Conservation (phyloP, 2,329 filamentous ascomycete genomes). For the Bimuria novae-zelandiae region DNA sequence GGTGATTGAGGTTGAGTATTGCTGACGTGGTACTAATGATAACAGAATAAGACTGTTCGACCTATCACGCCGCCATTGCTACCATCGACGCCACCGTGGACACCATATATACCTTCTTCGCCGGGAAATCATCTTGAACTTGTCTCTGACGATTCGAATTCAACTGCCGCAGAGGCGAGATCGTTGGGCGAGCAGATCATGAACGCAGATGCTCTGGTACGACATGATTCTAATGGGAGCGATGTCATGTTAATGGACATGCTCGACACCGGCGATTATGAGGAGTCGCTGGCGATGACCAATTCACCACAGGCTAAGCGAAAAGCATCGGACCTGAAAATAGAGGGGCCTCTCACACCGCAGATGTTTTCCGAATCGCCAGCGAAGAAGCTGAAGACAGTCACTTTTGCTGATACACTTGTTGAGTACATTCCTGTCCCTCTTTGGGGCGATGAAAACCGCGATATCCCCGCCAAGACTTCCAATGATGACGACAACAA, state of each 20-base stretch:
- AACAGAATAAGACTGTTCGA: conserved; percentile 32
- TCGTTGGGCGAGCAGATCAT: conserved; percentile 41
- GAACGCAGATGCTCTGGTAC: conserved; percentile 39
- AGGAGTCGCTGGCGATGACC: conserved; percentile 19
- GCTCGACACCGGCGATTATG: conserved; percentile 25
- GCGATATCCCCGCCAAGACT: conserved; percentile 12
- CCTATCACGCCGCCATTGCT: conserved; percentile 55
- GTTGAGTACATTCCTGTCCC: conserved; percentile 41
- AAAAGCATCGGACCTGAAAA: conserved; percentile 45
- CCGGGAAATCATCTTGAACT: conserved; percentile 44
- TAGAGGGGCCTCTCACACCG: conserved; percentile 55
- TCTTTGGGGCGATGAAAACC: conserved; percentile 23
- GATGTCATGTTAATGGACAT: conserved; percentile 40
- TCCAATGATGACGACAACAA: neutral
- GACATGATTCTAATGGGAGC: conserved; percentile 37
- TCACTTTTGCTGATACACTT: conserved; percentile 44
- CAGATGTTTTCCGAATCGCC: conserved; percentile 42
- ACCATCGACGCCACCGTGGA: conserved; percentile 48
- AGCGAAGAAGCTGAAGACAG: conserved; percentile 48
- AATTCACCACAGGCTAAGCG: conserved; percentile 35
- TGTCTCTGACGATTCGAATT: conserved; percentile 43
- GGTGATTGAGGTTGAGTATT: conserved; percentile 21
- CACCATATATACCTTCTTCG: conserved; percentile 48
- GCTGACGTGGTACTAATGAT: conserved; percentile 19
- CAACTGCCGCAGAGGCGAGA: conserved; percentile 38